Conservation (phyloP, 2,329 filamentous ascomycete species). For the Cryphonectria parasitica region DNA sequence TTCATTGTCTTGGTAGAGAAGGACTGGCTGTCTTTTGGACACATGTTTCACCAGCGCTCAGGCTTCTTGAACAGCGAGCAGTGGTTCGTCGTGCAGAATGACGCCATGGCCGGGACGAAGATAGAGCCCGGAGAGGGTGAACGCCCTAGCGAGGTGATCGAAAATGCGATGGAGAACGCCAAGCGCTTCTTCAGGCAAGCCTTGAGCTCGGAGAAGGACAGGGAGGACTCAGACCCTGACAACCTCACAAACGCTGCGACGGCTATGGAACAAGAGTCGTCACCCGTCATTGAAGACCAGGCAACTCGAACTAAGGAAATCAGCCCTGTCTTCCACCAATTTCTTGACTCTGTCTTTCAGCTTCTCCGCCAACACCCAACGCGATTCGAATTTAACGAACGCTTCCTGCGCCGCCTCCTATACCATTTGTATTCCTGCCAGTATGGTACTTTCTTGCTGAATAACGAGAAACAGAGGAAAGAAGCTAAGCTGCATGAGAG, state of each 20-base stretch:
- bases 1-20: slow-evolving; percentile 96
- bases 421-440: slow-evolving; percentile 97
- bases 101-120: slow-evolving; percentile 68
- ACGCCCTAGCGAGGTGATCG: slow-evolving; percentile 73
- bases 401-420: slow-evolving; percentile 83
- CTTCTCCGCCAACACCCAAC: slow-evolving; percentile 82
- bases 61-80: slow-evolving; percentile 88
- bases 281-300: slow-evolving; percentile 55
- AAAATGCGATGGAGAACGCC: slow-evolving; percentile 82
- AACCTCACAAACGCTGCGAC: slow-evolving; percentile 42
- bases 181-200: slow-evolving; percentile 90
- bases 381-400: slow-evolving; percentile 95
- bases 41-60: slow-evolving; percentile 94
- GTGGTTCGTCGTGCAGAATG: slow-evolving; percentile 89
- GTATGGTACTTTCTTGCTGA: slow-evolving; percentile 95
- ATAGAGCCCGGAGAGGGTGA: slow-evolving; percentile 66
- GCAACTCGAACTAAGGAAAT: slow-evolving; percentile 86
- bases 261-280: slow-evolving; percentile 30
- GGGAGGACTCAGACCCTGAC: slow-evolving; percentile 66
- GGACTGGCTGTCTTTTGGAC: slow-evolving; percentile 96
- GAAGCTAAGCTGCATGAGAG: slow-evolving; percentile 70
- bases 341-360: slow-evolving; percentile 92
- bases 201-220: slow-evolving; percentile 61
- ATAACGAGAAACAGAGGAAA: slow-evolving; percentile 86
- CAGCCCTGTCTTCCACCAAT: slow-evolving; percentile 96